These are phyloP conservation scores for Phialophora expanda DNA, from an alignment of 2,329 filamentous ascomycete species.

Conservation along the genomic window DNA sequence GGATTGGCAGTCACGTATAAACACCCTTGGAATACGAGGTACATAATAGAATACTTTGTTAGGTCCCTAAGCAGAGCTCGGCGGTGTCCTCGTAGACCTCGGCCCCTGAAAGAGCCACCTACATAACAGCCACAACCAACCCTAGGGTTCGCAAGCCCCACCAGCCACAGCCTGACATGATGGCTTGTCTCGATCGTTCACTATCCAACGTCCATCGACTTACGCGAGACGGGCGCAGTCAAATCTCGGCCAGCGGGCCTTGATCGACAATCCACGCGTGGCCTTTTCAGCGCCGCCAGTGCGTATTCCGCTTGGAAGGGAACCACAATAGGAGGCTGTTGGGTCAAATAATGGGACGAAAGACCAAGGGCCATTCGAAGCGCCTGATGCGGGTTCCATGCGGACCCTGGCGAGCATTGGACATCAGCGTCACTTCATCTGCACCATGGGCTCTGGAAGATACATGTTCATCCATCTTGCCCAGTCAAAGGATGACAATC, in stretches of 20 bases:
- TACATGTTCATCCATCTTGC: not conserved
- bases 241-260: slow-evolving; percentile 24
- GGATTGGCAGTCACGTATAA: not conserved
- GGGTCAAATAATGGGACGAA: not conserved
- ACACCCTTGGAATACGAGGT: not conserved
- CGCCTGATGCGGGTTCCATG: not conserved
- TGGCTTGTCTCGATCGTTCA: not conserved
- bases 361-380: not conserved
- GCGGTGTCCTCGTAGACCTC: not conserved
- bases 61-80: too few species aligned
- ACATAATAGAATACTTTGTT: not conserved
- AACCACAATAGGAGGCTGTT: slow-evolving; percentile 6
- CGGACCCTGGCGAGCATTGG: not conserved
- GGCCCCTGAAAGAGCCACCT: not conserved
- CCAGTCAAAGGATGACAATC: not conserved
- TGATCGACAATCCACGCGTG: slow-evolving; percentile 25
- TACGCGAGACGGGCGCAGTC: slow-evolving; percentile 11
- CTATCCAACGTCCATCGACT: slow-evolving; percentile 6
- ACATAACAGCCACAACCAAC: slow-evolving; percentile 10
- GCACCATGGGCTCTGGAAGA: not conserved
- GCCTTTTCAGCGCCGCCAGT: not conserved
- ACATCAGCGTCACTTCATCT: not conserved
- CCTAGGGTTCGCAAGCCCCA: not conserved
- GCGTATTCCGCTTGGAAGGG: not conserved
- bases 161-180: slow-evolving; percentile 6